Evolutionary conservation across 352 stramenopile genomes (phyloP).

Genomic region (Pelagophyceae sp.): DNA sequence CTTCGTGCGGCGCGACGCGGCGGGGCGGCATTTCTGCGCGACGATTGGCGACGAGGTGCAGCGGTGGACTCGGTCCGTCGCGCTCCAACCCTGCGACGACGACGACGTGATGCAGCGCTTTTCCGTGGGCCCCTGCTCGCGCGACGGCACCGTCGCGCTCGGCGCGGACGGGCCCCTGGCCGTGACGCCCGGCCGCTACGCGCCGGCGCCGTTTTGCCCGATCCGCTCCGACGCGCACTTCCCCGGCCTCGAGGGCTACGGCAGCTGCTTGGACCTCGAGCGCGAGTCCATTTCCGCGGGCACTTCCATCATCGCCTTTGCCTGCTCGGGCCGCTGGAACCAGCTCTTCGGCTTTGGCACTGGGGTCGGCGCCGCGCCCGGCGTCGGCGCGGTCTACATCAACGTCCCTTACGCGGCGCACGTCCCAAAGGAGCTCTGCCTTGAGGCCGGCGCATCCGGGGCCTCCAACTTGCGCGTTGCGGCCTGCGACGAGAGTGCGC

Average conservation of each 20-base stretch:
- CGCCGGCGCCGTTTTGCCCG: conserved; percentile 26
- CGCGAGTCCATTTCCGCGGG: conserved; percentile 23
- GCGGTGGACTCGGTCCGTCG: neutral
- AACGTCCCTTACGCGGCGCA: neutral
- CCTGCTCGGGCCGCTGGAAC: conserved; percentile 30
- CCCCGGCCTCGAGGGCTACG: too few species aligned
- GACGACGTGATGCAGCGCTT: neutral
- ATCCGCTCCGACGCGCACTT: conserved; percentile 3
- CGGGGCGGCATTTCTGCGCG: neutral
- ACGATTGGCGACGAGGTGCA: neutral
- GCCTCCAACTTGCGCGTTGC: neutral
- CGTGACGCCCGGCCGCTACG: neutral
- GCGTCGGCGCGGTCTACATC: neutral
- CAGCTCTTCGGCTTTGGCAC: conserved; percentile 34
- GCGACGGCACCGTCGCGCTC: neutral
- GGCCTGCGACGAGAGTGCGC: neutral
- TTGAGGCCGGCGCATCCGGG: neutral
- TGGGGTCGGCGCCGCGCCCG: neutral
- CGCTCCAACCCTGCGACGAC: neutral
- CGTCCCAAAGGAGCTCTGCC: conserved; percentile 3
- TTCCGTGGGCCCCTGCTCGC: conserved; percentile 4
- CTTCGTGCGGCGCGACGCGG: neutral
- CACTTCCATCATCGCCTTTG: conserved; percentile 27
- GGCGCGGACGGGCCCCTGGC: neutral
- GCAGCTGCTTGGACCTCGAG: conserved; percentile 30